Conservation (phyloP, 2,329 filamentous ascomycete species). For the Aspergillus phoenicis region DNA sequence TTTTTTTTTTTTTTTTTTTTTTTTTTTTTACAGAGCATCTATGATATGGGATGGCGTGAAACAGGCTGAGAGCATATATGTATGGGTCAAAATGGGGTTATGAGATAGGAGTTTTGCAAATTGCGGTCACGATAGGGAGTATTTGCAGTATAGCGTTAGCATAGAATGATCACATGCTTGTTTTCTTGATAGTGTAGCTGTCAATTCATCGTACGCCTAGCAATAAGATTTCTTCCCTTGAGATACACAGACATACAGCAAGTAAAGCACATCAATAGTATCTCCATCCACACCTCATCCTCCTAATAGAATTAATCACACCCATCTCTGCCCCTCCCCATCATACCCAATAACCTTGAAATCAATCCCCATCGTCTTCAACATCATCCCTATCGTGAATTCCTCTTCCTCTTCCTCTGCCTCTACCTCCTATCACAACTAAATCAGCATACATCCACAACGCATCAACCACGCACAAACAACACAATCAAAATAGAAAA, state of each 20-base stretch:
- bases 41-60: neutral
- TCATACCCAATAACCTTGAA: slow-evolving; percentile 66
- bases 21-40: slow-evolving; percentile 5
- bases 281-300: neutral
- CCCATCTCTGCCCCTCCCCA: slow-evolving; percentile 59
- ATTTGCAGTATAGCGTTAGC: neutral
- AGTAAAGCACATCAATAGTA: neutral
- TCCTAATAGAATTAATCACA: neutral
- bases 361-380: slow-evolving; percentile 66
- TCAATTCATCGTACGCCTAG: too few relatives aligned
- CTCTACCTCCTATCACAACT: too few relatives aligned
- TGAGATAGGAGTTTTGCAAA: neutral
- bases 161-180: neutral
- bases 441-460: neutral
- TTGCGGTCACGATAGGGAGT: neutral
- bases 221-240: neutral
- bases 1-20: neutral
- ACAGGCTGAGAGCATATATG: neutral
- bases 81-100: neutral
- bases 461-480: too few relatives aligned
- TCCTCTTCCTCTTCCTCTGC: slow-evolving; percentile 46
- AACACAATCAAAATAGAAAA: slow-evolving; percentile 6
- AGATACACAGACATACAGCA: neutral
- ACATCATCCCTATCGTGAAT: slow-evolving; percentile 72
- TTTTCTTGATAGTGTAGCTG: neutral